Evolutionary conservation across 345 rosid species (phyloP).

Genomic region (Gossypium anomalum): DNA sequence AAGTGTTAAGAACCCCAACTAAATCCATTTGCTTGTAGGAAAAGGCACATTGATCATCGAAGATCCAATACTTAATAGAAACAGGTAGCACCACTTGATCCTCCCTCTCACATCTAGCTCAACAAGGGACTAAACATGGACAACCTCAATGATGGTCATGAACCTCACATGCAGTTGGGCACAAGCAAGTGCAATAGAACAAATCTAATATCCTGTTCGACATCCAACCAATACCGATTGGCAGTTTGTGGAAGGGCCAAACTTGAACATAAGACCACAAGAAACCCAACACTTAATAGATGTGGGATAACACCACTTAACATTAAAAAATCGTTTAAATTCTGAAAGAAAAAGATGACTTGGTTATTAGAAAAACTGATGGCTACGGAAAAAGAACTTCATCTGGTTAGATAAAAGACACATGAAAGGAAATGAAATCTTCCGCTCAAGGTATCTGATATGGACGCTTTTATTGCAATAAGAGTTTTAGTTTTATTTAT

Average conservation of each 20-base stretch:
- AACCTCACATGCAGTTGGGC: background rate
- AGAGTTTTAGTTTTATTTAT: too few species aligned
- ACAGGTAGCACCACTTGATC: background rate
- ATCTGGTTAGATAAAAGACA: background rate
- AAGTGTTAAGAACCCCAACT: background rate
- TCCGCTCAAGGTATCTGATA: background rate
- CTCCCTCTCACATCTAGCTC: background rate
- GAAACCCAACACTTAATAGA: background rate
- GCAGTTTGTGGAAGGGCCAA: background rate
- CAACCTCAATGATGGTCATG: background rate
- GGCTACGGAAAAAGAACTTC: background rate
- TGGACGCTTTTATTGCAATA: too few species aligned
- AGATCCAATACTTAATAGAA: background rate
- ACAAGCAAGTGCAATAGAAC: background rate
- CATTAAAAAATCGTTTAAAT: background rate
- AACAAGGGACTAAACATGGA: background rate
- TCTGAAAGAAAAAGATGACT: background rate
- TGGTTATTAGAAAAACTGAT: background rate
- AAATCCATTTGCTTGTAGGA: background rate
- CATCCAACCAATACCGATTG: background rate
- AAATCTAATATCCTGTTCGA: background rate
- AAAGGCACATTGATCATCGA: background rate
- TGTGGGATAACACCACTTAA: background rate
- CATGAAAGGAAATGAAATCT: conserved; percentile 1
- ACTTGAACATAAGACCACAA: background rate